Conservation (phyloP, 1,139 yeast genomes). For the Petasospora fabianii region DNA sequence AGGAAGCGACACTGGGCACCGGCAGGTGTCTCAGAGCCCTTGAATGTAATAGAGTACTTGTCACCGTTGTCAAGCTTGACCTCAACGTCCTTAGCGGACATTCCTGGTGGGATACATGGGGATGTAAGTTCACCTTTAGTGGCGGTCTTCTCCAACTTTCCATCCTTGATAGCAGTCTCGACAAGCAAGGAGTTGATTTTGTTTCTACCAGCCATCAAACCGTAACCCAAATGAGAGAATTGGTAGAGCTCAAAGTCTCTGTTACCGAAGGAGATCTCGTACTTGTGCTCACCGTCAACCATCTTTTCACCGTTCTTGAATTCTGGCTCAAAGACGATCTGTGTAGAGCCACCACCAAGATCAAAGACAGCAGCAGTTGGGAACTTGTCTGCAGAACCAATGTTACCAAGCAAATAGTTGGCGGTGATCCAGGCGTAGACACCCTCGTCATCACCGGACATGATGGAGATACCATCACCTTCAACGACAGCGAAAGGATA, state of each 20-base stretch:
- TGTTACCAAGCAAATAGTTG: constrained; percentile 86
- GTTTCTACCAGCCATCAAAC: constrained; percentile 90
- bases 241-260: constrained; percentile 83
- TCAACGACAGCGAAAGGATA: constrained; percentile 90
- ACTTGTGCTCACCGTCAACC: constrained; percentile 88
- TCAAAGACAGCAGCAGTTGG: constrained; percentile 97
- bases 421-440: constrained; percentile 99
- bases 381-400: constrained; percentile 65
- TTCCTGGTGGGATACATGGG: constrained; percentile 87
- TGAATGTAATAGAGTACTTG: constrained; percentile 62
- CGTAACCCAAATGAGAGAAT: constrained; percentile 92
- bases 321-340: constrained; percentile 93
- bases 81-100: constrained; percentile 47
- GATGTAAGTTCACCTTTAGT: constrained; percentile 50
- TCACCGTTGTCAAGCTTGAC: constrained; percentile 52
- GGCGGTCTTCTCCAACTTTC: constrained; percentile 36
- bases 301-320: constrained; percentile 54
- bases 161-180: constrained; percentile 42
- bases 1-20: constrained; percentile 78
- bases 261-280: constrained; percentile 71
- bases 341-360: constrained; percentile 98
- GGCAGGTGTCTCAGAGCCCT: constrained; percentile 62
- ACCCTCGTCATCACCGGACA: constrained; percentile 97
- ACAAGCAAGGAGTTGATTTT: constrained; percentile 66
- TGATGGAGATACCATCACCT: constrained; percentile 81